Percentiles rank a stretch among this genome's conserved stretches.
Evolutionary conservation across 208 protist genomes (phyloP).

Genomic region (Naegleria fowleri): DNA sequence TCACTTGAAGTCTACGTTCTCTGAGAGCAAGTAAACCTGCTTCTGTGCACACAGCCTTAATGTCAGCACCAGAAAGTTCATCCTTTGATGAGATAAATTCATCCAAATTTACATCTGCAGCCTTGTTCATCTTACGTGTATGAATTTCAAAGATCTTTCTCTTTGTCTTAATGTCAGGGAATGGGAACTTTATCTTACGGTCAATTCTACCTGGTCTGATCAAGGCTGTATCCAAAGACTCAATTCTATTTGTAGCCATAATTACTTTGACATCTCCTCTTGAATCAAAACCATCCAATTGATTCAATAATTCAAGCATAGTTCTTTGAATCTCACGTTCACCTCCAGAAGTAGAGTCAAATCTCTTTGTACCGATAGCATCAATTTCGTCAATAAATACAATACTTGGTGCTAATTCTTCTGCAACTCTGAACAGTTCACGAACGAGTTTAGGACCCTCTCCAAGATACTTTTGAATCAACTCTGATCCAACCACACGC

Average conservation of each 20-base stretch:
- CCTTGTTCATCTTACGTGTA: slow-evolving; percentile 97
- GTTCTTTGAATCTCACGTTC: slow-evolving; percentile 99
- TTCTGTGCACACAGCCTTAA: slow-evolving; percentile 99
- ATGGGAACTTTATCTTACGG: slow-evolving; percentile 99
- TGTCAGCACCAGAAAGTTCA: slow-evolving; percentile 98
- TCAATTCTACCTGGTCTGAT: slow-evolving; percentile 99
- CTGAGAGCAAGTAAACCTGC: slow-evolving; percentile 98
- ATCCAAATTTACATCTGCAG: slow-evolving; percentile 96
- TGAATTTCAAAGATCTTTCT: slow-evolving; percentile 99
- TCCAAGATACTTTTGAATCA: slow-evolving; percentile 99
- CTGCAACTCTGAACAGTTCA: slow-evolving; percentile 97
- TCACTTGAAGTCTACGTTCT: slow-evolving; percentile 98
- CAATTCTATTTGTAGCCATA: slow-evolving; percentile 99
- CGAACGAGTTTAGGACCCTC: slow-evolving; percentile 99
- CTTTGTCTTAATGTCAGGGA: slow-evolving; percentile 98
- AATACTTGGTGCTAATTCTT: slow-evolving; percentile 97
- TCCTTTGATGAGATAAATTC: slow-evolving; percentile 99
- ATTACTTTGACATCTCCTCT: slow-evolving; percentile 99
- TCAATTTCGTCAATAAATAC: slow-evolving; percentile 99
- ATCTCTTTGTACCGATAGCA: slow-evolving; percentile 98
- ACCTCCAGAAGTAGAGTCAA: slow-evolving; percentile 93
- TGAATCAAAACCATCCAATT: slow-evolving; percentile 99
- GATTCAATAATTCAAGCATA: slow-evolving; percentile 99
- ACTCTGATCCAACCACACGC: slow-evolving; percentile 97
- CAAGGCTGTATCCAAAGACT: slow-evolving; percentile 99